phyloP scores from a whole-genome alignment of 2,329 filamentous ascomycete genomes.

The Alternaria sp. region DNA sequence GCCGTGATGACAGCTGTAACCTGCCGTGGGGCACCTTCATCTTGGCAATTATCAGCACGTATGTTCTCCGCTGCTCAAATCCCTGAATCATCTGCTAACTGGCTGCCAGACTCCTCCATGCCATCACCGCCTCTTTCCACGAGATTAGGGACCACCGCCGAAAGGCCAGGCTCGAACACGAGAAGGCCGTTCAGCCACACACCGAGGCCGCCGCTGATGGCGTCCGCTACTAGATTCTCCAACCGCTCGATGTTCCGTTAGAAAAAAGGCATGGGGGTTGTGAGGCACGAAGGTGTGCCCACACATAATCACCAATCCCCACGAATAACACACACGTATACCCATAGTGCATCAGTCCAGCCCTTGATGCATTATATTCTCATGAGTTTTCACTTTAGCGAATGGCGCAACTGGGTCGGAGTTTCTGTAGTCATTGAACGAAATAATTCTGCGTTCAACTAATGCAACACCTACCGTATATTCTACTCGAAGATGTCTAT shows the following conservation, averaged over 20 bases:
- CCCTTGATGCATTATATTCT: not conserved
- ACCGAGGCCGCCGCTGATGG: not conserved
- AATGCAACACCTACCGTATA: not conserved
- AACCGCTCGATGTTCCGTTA: not conserved
- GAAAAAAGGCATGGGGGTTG: not conserved
- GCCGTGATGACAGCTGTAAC: slow-evolving; percentile 43
- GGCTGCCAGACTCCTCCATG: slow-evolving; percentile 49
- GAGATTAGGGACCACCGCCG: slow-evolving; percentile 38
- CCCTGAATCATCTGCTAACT: not conserved
- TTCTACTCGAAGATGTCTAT: not conserved
- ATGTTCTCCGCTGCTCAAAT: slow-evolving; percentile 27
- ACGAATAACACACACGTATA: not conserved
- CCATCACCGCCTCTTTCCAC: slow-evolving; percentile 52
- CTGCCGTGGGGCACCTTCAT: slow-evolving; percentile 55
- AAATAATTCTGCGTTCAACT: not conserved
- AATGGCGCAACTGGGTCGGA: not conserved
- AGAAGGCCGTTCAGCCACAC: slow-evolving; percentile 14
- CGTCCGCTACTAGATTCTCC: not conserved
- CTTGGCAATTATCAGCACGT: slow-evolving; percentile 55
- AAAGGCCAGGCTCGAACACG: slow-evolving; percentile 18
- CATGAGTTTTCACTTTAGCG: not conserved
- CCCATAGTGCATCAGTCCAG: not conserved
- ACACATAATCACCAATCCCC: not conserved
- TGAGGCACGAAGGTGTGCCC: not conserved
- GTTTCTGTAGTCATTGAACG: not conserved